Percentiles rank a stretch among this genome's conserved stretches.
These are phyloP conservation scores for Aspergillus steynii DNA, from an alignment of 495 filamentous ascomycete species.

Conservation along the genomic window DNA sequence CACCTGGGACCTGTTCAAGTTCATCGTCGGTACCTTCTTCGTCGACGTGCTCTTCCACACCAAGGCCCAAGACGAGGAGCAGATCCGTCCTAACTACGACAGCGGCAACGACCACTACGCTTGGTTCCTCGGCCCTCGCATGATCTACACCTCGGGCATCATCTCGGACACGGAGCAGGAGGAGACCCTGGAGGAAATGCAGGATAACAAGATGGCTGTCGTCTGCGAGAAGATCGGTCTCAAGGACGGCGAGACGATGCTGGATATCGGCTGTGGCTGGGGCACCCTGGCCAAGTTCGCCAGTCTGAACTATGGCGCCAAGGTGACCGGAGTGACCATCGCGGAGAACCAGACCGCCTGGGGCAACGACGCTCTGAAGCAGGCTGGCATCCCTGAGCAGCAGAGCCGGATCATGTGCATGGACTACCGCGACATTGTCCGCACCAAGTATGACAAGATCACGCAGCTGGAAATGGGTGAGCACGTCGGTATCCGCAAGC, in stretches of 20 bases:
- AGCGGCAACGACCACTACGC: slow-evolving; percentile 85
- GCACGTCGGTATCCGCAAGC: slow-evolving; percentile 80
- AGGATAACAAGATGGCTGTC: slow-evolving; percentile 84
- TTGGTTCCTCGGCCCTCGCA: slow-evolving; percentile 87
- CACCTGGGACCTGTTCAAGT: slow-evolving; percentile 67
- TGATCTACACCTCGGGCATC: slow-evolving; percentile 87
- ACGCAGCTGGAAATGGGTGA: slow-evolving; percentile 89
- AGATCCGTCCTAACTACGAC: slow-evolving; percentile 86
- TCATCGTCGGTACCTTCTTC: slow-evolving; percentile 69
- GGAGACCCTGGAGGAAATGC: slow-evolving; percentile 79
- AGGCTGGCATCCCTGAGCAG: slow-evolving; percentile 44
- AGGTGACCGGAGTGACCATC: slow-evolving; percentile 77
- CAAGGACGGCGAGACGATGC: slow-evolving; percentile 66
- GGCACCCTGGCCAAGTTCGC: slow-evolving; percentile 82
- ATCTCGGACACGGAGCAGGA: slow-evolving; percentile 74
- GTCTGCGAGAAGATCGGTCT: slow-evolving; percentile 85
- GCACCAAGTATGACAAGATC: slow-evolving; percentile 75
- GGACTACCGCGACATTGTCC: slow-evolving; percentile 78
- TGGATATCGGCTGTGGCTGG: slow-evolving; percentile 89
- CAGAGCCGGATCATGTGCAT: slow-evolving; percentile 62
- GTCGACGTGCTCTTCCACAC: slow-evolving; percentile 79
- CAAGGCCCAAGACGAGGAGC: slow-evolving; percentile 79
- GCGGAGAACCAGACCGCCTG: slow-evolving; percentile 79
- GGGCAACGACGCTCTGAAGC: slow-evolving; percentile 62
- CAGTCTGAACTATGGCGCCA: slow-evolving; percentile 73